Evolutionary conservation across 371 early-diverging fungal genomes (phyloP), one percentile per base, ranked within the genome.

Genomic region (Phascolomyces articulosus): DNA sequence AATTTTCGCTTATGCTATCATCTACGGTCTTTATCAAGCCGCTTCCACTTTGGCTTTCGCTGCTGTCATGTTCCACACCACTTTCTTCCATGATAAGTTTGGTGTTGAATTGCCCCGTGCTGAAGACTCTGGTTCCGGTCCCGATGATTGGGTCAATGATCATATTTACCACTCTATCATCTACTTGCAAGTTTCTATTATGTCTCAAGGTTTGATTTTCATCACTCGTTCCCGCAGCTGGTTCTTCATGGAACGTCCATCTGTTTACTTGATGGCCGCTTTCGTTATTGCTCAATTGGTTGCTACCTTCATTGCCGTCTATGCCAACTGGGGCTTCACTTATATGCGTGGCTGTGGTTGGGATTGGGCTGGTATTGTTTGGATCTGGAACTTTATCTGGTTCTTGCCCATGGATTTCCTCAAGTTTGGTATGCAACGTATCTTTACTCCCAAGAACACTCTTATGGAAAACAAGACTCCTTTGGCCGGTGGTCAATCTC

Each of bases 381-480:
- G 91, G 91, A 82, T 90, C 78, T 90, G 89, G 89, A 89, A 90
- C 85, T 84, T 90, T 58, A 71, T 90, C 67, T 90, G 91, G 91
- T 90, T 87, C 74, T 60, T 88, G 54, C 91, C 91, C 47, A 70
- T 90, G 64, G 91, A 90, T 73, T 83, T 88, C 63, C 74, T 89
- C 85, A 90, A 90, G 84, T 91, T 91, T 67, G 88, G 69, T 68
- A 86, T 91, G 80, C 87, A 85, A 62, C 63, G 64, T 41, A 7
- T 74, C 69, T 84, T 84, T 75, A 83, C 85, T 71, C 86, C 86
- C 72, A 78, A 73, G 73, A 75, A 75, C 68, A 66, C 74, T 41
- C 62, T 76, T 44, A 64, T 62, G 64, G 73, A 75, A 49, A 55
- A 59, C 69, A 74, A 72, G 71, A 62, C 62, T 47, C 70, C 80